phyloP scores from a whole-genome alignment of 2,329 filamentous ascomycete species.

The Metarhizium robertsii region DNA sequence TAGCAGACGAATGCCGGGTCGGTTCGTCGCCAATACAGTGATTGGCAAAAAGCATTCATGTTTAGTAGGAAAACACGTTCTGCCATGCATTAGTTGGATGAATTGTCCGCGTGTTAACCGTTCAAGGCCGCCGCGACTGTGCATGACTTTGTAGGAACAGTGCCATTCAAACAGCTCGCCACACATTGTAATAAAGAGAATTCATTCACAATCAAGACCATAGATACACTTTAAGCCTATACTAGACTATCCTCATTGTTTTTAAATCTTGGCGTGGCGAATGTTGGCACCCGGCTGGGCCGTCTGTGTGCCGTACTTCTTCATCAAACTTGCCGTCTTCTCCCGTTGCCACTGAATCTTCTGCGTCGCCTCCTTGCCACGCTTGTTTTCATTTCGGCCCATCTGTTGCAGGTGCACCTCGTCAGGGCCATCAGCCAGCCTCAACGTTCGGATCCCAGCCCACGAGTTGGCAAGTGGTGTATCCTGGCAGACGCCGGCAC shows the following conservation, averaged over 20 bases:
- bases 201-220: not conserved
- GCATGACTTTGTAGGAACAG: not conserved
- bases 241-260: not conserved
- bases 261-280: slow-evolving; percentile 36
- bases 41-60: no score
- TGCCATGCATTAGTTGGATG: no score
- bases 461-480: slow-evolving; percentile 84
- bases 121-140: no score
- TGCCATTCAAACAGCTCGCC: not conserved
- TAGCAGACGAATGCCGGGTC: not conserved
- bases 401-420: slow-evolving; percentile 86
- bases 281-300: slow-evolving; percentile 45
- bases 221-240: not conserved
- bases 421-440: slow-evolving; percentile 88
- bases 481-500: slow-evolving; percentile 85
- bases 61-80: no score
- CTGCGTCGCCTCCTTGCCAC: slow-evolving; percentile 49
- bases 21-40: no score
- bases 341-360: slow-evolving; percentile 55
- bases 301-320: slow-evolving; percentile 40
- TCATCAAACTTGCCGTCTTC: slow-evolving; percentile 57
- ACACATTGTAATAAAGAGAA: not conserved
- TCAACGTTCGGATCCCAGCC: slow-evolving; percentile 69
- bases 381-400: slow-evolving; percentile 71
- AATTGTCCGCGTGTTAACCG: no score